Percentiles rank a stretch among this genome's conserved stretches.
phyloP scores from a whole-genome alignment of 73 alveolate species.

The Effrenium voratum region DNA sequence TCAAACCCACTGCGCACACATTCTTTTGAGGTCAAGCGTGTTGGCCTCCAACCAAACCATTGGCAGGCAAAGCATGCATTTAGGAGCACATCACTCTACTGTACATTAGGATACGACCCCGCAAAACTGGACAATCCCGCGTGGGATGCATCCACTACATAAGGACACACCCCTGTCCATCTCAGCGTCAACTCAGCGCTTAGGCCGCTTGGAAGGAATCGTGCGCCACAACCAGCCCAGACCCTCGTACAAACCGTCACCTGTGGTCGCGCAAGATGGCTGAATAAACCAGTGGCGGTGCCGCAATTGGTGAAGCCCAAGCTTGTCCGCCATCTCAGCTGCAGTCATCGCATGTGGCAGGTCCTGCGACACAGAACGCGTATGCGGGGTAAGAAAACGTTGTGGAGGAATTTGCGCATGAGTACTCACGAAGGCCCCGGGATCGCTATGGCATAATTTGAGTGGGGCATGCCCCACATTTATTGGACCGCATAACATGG shows the following conservation, averaged over 20 bases:
- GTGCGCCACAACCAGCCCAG: slow-evolving; percentile 97
- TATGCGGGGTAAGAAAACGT: background rate
- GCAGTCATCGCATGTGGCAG: slow-evolving; percentile 15
- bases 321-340: slow-evolving; percentile 22
- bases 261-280: slow-evolving; percentile 98
- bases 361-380: slow-evolving; percentile 39
- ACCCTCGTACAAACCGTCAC: slow-evolving; percentile 99
- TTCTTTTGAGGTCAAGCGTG: too few species aligned
- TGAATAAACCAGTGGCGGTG: slow-evolving; percentile 98
- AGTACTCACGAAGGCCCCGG: too few species aligned
- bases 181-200: background rate
- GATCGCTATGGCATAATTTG: too few species aligned
- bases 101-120: background rate
- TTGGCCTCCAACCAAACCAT: too few species aligned
- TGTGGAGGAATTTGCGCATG: too few species aligned
- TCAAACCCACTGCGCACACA: too few species aligned
- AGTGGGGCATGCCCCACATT: too few species aligned
- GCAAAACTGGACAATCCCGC: background rate
- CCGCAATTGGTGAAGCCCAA: slow-evolving; percentile 96
- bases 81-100: background rate
- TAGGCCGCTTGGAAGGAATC: background rate
- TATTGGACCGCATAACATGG: too few species aligned
- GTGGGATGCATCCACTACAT: background rate
- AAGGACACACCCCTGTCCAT: background rate
- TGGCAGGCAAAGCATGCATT: too few species aligned